These are phyloP conservation scores for Schwanniomyces sp. DNA, from an alignment of 805 yeast species.

Conservation along the genomic window DNA sequence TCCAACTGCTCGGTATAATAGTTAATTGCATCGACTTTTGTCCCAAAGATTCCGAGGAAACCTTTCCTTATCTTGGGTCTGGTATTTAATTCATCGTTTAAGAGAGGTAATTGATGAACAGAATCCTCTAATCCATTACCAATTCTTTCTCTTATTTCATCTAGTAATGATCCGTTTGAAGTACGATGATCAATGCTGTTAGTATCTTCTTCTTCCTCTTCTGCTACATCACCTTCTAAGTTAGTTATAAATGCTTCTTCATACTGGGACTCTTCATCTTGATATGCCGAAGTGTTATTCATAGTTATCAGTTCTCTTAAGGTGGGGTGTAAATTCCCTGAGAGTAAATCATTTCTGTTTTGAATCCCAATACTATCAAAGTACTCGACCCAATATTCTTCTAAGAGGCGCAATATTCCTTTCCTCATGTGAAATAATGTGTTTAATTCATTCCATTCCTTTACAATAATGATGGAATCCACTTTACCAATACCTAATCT, in stretches of 20 bases:
- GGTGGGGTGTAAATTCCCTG: slow-evolving; percentile 24
- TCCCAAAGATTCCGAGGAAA: slow-evolving; percentile 61
- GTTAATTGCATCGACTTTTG: slow-evolving; percentile 77
- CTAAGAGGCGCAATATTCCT: slow-evolving; percentile 54
- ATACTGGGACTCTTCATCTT: slow-evolving; percentile 11
- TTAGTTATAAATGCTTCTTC: neutral
- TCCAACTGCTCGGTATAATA: slow-evolving; percentile 68
- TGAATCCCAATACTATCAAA: slow-evolving; percentile 39
- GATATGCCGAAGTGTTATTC: slow-evolving; percentile 9
- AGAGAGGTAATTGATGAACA: slow-evolving; percentile 17
- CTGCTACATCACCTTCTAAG: neutral
- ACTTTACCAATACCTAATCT: slow-evolving; percentile 79
- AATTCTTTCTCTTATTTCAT: slow-evolving; percentile 25
- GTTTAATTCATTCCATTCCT: slow-evolving; percentile 83
- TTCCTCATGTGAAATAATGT: slow-evolving; percentile 60
- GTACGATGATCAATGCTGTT: neutral
- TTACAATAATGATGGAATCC: slow-evolving; percentile 71
- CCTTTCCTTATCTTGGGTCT: slow-evolving; percentile 70
- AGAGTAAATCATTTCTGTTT: slow-evolving; percentile 26
- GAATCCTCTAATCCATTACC: slow-evolving; percentile 13
- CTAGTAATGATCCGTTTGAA: slow-evolving; percentile 16
- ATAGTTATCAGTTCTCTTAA: slow-evolving; percentile 28
- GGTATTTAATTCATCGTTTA: slow-evolving; percentile 24
- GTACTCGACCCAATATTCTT: slow-evolving; percentile 70
- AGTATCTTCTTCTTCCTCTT: neutral